Evolutionary conservation across 805 yeast species (phyloP).

Genomic region (Lipomyces yamadae): DNA sequence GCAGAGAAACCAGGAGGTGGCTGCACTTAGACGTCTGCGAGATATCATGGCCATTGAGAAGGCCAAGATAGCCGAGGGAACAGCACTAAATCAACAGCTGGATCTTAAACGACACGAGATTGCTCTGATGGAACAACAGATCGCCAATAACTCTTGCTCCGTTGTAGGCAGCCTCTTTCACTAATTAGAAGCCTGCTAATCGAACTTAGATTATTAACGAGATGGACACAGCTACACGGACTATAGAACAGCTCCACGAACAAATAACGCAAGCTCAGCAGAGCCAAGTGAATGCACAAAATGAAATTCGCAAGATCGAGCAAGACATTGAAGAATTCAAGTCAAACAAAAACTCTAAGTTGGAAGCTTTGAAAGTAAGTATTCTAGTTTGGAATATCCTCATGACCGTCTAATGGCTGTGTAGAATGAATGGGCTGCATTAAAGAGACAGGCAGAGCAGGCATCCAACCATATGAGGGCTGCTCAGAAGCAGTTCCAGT

Average conservation of each 20-base stretch:
- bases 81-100: conserved; percentile 37
- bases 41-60: conserved; percentile 23
- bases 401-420: neutral
- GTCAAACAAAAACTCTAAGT: conserved; percentile 76
- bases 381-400: conserved; percentile 37
- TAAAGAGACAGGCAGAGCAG: conserved; percentile 48
- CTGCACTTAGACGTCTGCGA: conserved; percentile 51
- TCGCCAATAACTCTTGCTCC: conserved; percentile 32
- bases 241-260: conserved; percentile 52
- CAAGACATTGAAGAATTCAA: conserved; percentile 82
- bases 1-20: conserved; percentile 51
- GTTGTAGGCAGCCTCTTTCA: conserved; percentile 5
- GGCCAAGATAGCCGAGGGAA: conserved; percentile 32
- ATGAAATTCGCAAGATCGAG: conserved; percentile 61
- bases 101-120: conserved; percentile 45
- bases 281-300: conserved; percentile 45
- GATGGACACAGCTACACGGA: conserved; percentile 49
- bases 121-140: conserved; percentile 40
- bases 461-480: conserved; percentile 52
- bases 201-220: conserved; percentile 36
- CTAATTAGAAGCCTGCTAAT: neutral
- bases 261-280: conserved; percentile 49
- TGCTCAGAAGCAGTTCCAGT: conserved; percentile 61
- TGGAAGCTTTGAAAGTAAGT: conserved; percentile 57
- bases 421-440: conserved; percentile 53